Percentiles rank a stretch among this genome's conserved stretches.
Conservation (phyloP, 768 basidiomycete genomes). For the Royoungia palumana region DNA sequence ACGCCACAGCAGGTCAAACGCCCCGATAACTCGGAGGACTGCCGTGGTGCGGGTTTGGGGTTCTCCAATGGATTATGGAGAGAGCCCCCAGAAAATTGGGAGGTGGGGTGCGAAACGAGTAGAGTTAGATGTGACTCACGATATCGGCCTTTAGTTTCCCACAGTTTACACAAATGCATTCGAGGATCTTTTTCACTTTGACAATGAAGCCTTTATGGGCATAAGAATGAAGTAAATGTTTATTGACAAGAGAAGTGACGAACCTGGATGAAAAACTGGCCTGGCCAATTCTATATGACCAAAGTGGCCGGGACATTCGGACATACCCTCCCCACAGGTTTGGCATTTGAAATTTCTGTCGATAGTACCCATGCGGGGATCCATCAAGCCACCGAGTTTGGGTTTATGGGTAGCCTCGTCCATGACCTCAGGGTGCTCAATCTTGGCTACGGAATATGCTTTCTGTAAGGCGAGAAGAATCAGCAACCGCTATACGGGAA, state of each 20-base stretch:
- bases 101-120: slow-evolving; percentile 91
- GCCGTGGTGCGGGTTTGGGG: slow-evolving; percentile 89
- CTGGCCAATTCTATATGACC: slow-evolving; percentile 96
- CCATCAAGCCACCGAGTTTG: slow-evolving; percentile 93
- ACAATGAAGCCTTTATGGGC: slow-evolving; percentile 75
- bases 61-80: slow-evolving; percentile 84
- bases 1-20: slow-evolving; percentile 77
- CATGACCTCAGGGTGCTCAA: slow-evolving; percentile 98
- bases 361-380: slow-evolving; percentile 97
- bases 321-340: slow-evolving; percentile 99
- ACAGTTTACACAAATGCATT: slow-evolving; percentile 98
- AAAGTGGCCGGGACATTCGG: slow-evolving; percentile 99
- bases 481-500: slow-evolving; percentile 5
- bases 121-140: slow-evolving; percentile 84
- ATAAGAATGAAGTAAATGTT: background rate
- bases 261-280: slow-evolving; percentile 97
- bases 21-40: slow-evolving; percentile 72
- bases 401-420: slow-evolving; percentile 89
- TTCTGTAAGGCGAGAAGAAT: slow-evolving; percentile 54
- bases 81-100: slow-evolving; percentile 99
- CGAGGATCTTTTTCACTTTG: slow-evolving; percentile 99
- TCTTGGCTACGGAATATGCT: slow-evolving; percentile 97
- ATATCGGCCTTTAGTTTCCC: slow-evolving; percentile 96
- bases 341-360: slow-evolving; percentile 99
- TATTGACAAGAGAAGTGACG: slow-evolving; percentile 27